Percentiles rank a stretch among this genome's conserved stretches.
Conservation (phyloP, 345 rosid genomes). For the Citrus sinensis region DNA sequence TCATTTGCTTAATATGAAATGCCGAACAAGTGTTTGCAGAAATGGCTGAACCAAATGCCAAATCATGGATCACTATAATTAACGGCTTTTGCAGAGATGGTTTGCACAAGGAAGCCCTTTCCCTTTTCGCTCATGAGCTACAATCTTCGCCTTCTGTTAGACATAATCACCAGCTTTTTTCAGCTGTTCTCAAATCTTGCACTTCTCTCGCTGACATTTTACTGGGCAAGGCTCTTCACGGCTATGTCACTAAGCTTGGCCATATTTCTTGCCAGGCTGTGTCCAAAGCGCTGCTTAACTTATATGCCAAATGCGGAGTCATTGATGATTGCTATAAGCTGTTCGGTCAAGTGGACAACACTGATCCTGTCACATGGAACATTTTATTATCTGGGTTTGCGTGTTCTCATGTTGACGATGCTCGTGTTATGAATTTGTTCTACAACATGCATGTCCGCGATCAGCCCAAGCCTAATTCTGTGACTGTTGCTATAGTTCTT, state of each 20-base stretch:
- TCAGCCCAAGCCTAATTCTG: slow-evolving; percentile 51
- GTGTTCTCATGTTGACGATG: slow-evolving; percentile 38
- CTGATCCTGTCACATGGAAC: slow-evolving; percentile 78
- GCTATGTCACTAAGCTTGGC: slow-evolving; percentile 44
- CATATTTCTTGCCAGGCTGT: slow-evolving; percentile 44
- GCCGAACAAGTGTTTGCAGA: slow-evolving; percentile 36
- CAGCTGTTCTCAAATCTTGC: slow-evolving; percentile 58
- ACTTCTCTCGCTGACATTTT: slow-evolving; percentile 38
- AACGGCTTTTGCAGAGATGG: slow-evolving; percentile 15
- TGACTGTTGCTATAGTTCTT: slow-evolving; percentile 63
- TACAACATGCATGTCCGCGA: slow-evolving; percentile 36
- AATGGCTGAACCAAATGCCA: slow-evolving; percentile 36
- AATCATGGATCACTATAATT: slow-evolving; percentile 22
- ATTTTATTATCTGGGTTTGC: slow-evolving; percentile 69
- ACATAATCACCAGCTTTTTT: slow-evolving; percentile 44
- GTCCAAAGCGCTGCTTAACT: slow-evolving; percentile 70
- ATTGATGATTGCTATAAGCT: slow-evolving; percentile 51
- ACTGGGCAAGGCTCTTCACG: slow-evolving; percentile 55
- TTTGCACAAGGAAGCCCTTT: slow-evolving; percentile 29
- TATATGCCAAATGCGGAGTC: slow-evolving; percentile 70
- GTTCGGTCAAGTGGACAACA: slow-evolving; percentile 44
- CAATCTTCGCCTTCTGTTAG: slow-evolving; percentile 25
- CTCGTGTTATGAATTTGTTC: slow-evolving; percentile 48
- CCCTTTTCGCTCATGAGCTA: slow-evolving; percentile 35
- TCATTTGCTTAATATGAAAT: background rate